Conservation (phyloP, 176 grass and related monocot genomes). For the Oryza brachyantha region DNA sequence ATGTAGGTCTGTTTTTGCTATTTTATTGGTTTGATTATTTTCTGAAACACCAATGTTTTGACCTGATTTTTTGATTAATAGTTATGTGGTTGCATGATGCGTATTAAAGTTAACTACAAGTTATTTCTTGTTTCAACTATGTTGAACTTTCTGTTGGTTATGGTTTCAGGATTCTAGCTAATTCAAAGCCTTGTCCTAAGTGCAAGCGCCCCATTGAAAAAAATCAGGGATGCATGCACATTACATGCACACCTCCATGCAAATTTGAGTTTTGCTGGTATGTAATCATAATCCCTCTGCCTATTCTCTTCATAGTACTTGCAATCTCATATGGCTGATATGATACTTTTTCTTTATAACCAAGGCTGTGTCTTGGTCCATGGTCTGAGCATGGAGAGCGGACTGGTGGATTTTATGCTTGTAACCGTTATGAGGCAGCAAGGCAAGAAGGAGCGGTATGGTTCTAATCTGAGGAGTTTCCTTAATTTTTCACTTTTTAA, state of each 20-base stretch:
- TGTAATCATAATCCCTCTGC: slow-evolving; percentile 5
- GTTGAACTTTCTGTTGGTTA: slow-evolving; percentile 12
- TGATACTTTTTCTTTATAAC: slow-evolving; percentile 16
- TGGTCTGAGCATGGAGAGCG: slow-evolving; percentile 99
- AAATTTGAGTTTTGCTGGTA: slow-evolving; percentile 99
- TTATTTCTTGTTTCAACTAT: background rate
- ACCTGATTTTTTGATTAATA: background rate
- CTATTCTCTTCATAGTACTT: slow-evolving; percentile 24
- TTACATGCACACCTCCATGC: slow-evolving; percentile 96
- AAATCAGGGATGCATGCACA: slow-evolving; percentile 99
- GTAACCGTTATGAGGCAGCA: slow-evolving; percentile 97
- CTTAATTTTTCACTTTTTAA: background rate
- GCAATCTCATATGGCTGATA: slow-evolving; percentile 5
- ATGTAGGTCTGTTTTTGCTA: background rate
- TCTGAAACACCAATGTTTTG: background rate
- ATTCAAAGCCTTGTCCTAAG: slow-evolving; percentile 98
- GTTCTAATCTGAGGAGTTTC: slow-evolving; percentile 28
- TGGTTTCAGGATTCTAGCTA: slow-evolving; percentile 90
- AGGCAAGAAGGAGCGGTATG: slow-evolving; percentile 98
- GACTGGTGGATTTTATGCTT: slow-evolving; percentile 99
- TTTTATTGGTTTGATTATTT: background rate
- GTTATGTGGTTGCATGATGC: background rate
- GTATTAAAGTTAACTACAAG: background rate
- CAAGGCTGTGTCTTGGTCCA: slow-evolving; percentile 94
- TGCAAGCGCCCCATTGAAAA: slow-evolving; percentile 99